Base-by-base conservation (phyloP, 2,329 filamentous ascomycete species). In the Fusarium denticulatum region DNA sequence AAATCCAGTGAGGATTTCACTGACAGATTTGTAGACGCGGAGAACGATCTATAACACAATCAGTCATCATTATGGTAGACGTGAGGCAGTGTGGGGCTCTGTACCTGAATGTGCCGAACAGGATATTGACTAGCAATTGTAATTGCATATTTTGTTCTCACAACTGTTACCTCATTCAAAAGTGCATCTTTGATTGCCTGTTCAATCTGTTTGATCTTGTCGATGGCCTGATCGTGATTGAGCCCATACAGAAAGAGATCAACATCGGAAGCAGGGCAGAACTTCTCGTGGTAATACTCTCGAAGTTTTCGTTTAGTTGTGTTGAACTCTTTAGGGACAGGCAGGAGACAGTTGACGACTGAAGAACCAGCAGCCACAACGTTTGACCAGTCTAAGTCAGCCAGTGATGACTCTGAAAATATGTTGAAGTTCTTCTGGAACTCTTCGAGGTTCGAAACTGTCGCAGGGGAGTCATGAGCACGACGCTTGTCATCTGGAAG, bases 161-260 rank as follows among this genome's bases (percentile, higher is more conserved):
- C 90, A 0, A 93, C 94, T 0, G 94, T 96, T 2, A 93, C 94
- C 81, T 97, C 94, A n/a, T 91, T 89, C 28, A 97, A 85, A 60
- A 97, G 91, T 7, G 92, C 90, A 81, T 96, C 92, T 49, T 90
- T 90, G 74, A 97, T 88, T n/a, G 86, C 87, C 28, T 86, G 83
- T 80, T 97, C 94, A 67, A 97, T 96, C 73, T 94, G 86, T 79
- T 92, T 92, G 82, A 97, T 96, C 85, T 97, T 96, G 77, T 94
- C 90, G 24, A 95, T 85, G 2, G 93, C 94, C 79, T 95, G 85
- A 53, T 94, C 89, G 76, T 96, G 93, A 14, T 87, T 91, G 70
- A 97, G 86, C 0, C 92, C 94, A 77, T 96, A 96, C 36, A 97
- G 83, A 79, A 97, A 97, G 6, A 97, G 86, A 80, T 97, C 94